Conservation (phyloP, 345 rosid species). For the Camelina neglecta region DNA sequence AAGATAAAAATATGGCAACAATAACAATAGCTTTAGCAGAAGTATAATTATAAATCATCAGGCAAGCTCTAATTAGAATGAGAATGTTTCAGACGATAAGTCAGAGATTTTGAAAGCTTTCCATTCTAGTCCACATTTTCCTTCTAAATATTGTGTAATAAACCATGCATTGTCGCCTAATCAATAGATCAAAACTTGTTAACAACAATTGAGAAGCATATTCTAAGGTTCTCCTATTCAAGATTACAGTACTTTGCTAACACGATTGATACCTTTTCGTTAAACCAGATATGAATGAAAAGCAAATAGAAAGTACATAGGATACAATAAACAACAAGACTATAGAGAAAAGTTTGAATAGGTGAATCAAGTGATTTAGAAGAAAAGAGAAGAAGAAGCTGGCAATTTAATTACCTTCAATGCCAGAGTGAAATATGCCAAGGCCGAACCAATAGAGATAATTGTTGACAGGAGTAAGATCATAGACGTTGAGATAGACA, state of each 20-base stretch:
- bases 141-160: background rate
- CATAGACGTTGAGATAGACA: slow-evolving; percentile 88
- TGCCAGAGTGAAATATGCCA: slow-evolving; percentile 94
- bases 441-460: slow-evolving; percentile 91
- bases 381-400: slow-evolving; percentile 14
- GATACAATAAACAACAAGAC: background rate
- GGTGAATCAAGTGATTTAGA: background rate
- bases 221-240: background rate
- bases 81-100: slow-evolving; percentile 4
- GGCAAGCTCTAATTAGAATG: background rate
- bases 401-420: slow-evolving; percentile 62
- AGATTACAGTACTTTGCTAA: background rate
- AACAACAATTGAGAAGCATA: background rate
- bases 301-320: background rate
- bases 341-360: background rate
- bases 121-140: background rate
- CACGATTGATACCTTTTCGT: background rate
- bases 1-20: background rate
- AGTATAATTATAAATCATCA: slow-evolving; percentile 6
- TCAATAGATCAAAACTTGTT: background rate
- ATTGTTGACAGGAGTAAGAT: slow-evolving; percentile 92
- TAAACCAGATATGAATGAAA: background rate
- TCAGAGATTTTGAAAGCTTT: background rate
- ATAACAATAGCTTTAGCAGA: background rate
- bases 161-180: slow-evolving; percentile 19